phyloP scores from a whole-genome alignment of 192 early-diverging fungal species.

The Rhizophagus prolifer region DNA sequence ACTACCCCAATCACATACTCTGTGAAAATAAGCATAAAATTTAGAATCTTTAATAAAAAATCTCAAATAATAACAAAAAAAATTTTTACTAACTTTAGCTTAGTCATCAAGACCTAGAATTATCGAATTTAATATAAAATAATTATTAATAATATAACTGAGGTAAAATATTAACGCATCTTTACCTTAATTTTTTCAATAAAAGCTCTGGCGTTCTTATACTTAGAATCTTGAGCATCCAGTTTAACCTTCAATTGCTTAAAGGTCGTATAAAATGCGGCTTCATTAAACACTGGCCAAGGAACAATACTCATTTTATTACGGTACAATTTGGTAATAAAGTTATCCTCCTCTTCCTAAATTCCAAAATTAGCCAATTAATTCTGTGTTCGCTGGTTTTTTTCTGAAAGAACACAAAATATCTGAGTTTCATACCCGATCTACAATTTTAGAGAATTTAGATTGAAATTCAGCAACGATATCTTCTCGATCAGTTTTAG shows the following conservation, averaged over 20 bases:
- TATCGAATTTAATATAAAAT: background rate
- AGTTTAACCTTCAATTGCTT: conserved; percentile 14
- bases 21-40: background rate
- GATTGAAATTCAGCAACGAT: conserved; percentile 28
- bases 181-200: conserved; percentile 25
- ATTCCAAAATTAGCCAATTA: background rate
- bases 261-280: conserved; percentile 22
- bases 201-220: conserved; percentile 18
- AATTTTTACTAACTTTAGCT: conserved; percentile 9
- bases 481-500: conserved; percentile 16
- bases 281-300: conserved; percentile 32
- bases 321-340: conserved; percentile 29
- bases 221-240: conserved; percentile 14
- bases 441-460: conserved; percentile 25
- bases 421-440: background rate
- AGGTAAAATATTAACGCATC: background rate
- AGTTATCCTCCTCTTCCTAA: conserved; percentile 31
- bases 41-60: background rate
- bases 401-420: background rate
- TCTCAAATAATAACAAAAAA: background rate
- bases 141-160: background rate
- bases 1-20: conserved; percentile 29
- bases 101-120: conserved; percentile 9
- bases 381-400: too few relatives aligned
- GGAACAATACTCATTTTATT: conserved; percentile 30